Base-by-base conservation (phyloP, 108 stramenopile genomes). In the Hondaea fermentalgiana region DNA sequence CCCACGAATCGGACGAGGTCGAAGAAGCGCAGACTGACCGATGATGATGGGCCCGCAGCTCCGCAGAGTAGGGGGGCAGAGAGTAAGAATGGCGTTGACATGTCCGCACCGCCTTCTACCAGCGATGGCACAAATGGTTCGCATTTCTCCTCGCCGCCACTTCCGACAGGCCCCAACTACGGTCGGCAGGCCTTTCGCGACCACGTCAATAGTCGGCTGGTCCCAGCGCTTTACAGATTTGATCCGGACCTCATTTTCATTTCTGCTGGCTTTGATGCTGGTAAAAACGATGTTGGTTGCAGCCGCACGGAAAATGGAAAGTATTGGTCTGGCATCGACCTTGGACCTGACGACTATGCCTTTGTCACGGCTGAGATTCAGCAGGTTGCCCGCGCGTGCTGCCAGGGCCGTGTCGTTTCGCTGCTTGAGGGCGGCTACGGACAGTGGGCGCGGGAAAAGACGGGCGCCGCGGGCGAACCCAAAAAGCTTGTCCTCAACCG, bases 211-310 rank as follows among this genome's bases (percentile, higher is more conserved):
- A 21, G 43, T 2, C 19, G 69, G 5, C 59, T 94, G 23, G 21
- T 94, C 14, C 93, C 92, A 14, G 53, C 44, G 51, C 71, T 93
- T 59, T 83, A 28, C 29, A 96, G 96, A 58, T 99, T 99, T 90
- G 93, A 97, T 87, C 98, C 99, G 45, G 98, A 99, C 92, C 91
- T 99, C 8, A 96, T 98, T 59, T 95, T 99, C 72, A 96, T 99
- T 58, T 97, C 96, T 87, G 99, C 99, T 53, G 99, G 99, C n/a
- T 99, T 99, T 88, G 99, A 99, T 91, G 98, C 97, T 1, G 98
- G 97, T 89, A 95, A 95, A 58, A 94, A 92, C 69, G 97, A 98
- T 89, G 93, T 99, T 88, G 99, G 98, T 91, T 98, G 97, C 3
- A 98, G 97, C 90, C 94, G 94, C 58, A 94, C 92, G 60, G 97